These are phyloP conservation scores for Mortierella antarctica DNA, from an alignment of 192 early-diverging fungal genomes.

Conservation along the genomic window DNA sequence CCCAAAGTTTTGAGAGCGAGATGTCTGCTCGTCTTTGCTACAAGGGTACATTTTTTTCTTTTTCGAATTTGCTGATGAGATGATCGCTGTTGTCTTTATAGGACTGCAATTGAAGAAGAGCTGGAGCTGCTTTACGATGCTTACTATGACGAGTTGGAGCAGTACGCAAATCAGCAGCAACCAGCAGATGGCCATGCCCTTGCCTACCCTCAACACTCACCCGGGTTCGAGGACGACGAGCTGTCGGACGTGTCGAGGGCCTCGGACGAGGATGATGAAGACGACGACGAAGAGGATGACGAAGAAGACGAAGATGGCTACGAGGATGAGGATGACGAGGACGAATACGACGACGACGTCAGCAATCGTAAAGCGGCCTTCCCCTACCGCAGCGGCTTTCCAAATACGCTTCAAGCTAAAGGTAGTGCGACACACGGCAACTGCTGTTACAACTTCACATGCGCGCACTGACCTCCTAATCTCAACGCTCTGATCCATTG, in stretches of 20 bases:
- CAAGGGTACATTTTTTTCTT: conserved; percentile 9
- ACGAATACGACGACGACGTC: conserved; percentile 60
- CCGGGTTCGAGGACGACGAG: conserved; percentile 50
- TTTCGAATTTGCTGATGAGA: conserved; percentile 12
- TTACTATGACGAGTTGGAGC: conserved; percentile 90
- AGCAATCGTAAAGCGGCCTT: conserved; percentile 59
- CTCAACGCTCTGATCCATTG: not conserved
- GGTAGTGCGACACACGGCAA: conserved; percentile 50
- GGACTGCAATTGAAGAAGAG: conserved; percentile 86
- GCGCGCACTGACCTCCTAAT: not conserved
- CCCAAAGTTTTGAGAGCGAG: no score
- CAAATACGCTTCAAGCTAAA: conserved; percentile 82
- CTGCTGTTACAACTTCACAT: no score
- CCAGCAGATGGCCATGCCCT: conserved; percentile 48
- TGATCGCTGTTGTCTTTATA: conserved; percentile 21
- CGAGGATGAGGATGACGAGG: conserved; percentile 72
- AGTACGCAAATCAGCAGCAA: conserved; percentile 83
- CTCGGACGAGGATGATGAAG: conserved; percentile 57
- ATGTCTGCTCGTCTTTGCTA: not conserved
- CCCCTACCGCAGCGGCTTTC: conserved; percentile 67
- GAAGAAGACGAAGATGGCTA: conserved; percentile 66
- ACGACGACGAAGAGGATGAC: conserved; percentile 62
- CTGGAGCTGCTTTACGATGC: conserved; percentile 88
- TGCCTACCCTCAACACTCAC: conserved; percentile 56
- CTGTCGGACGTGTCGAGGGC: conserved; percentile 56